Percentiles rank a stretch among this genome's conserved stretches.
Conservation (phyloP, 228 moss, liverwort and hornwort species). For the Sphagnum fallax region DNA sequence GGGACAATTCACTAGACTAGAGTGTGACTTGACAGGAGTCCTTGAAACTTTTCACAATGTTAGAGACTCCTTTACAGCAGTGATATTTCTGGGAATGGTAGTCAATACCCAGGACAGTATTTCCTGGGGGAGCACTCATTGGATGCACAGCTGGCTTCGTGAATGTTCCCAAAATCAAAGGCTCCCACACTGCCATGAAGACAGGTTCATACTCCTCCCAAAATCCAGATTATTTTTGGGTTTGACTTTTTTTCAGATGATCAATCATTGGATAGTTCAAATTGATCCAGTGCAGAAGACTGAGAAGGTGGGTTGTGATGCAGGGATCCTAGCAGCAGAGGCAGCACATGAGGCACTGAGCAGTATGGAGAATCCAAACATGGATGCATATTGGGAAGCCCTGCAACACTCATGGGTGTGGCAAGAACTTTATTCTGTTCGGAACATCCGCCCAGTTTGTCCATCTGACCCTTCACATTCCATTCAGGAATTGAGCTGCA, state of each 20-base stretch:
- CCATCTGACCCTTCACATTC: background rate
- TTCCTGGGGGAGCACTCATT: conserved; percentile 82
- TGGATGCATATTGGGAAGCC: conserved; percentile 71
- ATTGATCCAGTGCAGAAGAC: too few species aligned
- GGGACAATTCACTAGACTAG: background rate
- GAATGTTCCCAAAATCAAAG: conserved; percentile 86
- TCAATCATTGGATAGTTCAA: too few species aligned
- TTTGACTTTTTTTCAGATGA: too few species aligned
- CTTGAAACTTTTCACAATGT: background rate
- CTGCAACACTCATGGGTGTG: conserved; percentile 80
- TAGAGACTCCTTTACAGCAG: too few species aligned
- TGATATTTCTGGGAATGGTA: conserved; percentile 19
- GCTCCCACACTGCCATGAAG: conserved; percentile 75
- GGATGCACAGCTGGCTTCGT: conserved; percentile 77
- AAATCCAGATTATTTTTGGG: background rate
- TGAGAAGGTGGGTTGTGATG: conserved; percentile 1
- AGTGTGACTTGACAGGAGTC: background rate
- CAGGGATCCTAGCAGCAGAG: conserved; percentile 87
- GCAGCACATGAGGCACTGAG: conserved; percentile 61
- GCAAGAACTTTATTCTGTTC: conserved; percentile 60
- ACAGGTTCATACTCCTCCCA: conserved; percentile 32
- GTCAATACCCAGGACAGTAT: conserved; percentile 73
- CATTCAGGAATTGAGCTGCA: background rate
- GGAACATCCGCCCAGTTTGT: conserved; percentile 74
- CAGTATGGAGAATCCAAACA: conserved; percentile 37